These are phyloP conservation scores for Colletotrichum sp. DNA, from an alignment of 2,329 filamentous ascomycete genomes.

Conservation along the genomic window DNA sequence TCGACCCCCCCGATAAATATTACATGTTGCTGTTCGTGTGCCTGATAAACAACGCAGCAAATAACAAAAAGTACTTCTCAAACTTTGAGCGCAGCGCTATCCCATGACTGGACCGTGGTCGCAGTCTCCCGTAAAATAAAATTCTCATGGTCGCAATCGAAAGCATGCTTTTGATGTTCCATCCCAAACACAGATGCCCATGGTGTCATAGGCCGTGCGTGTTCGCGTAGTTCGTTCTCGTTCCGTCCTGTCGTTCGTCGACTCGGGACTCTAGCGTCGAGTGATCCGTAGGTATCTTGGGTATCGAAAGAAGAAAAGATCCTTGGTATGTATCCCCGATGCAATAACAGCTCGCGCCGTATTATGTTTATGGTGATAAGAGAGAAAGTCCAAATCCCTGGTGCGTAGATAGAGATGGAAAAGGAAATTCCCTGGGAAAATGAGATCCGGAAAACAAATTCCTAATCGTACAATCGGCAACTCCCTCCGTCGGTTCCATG, in stretches of 20 bases:
- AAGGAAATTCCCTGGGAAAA: slow-evolving; percentile 17
- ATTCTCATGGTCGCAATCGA: slow-evolving; percentile 1
- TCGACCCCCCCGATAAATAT: not conserved
- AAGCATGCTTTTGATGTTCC: slow-evolving; percentile 19
- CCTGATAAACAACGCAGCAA: not conserved
- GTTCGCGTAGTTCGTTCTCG: slow-evolving; percentile 17
- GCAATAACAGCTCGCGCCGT: slow-evolving; percentile 20
- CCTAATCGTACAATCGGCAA: slow-evolving; percentile 22
- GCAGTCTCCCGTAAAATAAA: not conserved
- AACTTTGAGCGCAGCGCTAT: not conserved
- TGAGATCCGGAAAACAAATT: slow-evolving; percentile 13
- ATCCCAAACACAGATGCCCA: slow-evolving; percentile 5
- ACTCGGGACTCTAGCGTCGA: not conserved
- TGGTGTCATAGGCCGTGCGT: slow-evolving; percentile 9
- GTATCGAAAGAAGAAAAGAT: slow-evolving; percentile 23
- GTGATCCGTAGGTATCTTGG: slow-evolving; percentile 15
- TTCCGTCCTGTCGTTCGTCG: slow-evolving; percentile 3
- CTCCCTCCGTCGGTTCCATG: slow-evolving; percentile 13
- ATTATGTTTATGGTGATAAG: slow-evolving; percentile 21
- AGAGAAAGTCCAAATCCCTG: slow-evolving; percentile 18
- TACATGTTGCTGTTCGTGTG: not conserved
- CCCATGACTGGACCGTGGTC: slow-evolving; percentile 7
- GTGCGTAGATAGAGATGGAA: slow-evolving; percentile 3
- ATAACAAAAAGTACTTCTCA: not conserved
- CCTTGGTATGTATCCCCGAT: slow-evolving; percentile 20